Evolutionary conservation across 139 green algal species (phyloP).

Genomic region (Eudorina sp.): DNA sequence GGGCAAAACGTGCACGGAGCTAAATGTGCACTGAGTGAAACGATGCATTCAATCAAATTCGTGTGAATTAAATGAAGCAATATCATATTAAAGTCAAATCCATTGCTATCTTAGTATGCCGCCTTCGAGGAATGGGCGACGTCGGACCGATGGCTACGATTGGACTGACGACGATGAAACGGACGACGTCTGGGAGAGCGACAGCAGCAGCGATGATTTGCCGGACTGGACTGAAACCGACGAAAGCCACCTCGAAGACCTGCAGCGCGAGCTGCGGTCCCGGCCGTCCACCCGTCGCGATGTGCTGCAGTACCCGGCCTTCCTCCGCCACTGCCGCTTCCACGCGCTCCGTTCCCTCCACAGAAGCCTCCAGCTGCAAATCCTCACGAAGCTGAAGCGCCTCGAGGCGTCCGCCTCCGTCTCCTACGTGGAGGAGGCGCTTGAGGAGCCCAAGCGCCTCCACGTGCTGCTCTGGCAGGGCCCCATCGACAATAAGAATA

Average conservation of each 20-base stretch:
- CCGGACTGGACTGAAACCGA: constrained; percentile 22
- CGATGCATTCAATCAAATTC: no score
- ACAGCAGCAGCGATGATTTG: background rate
- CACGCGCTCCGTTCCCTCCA: background rate
- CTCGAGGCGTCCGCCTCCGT: background rate
- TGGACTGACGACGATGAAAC: background rate
- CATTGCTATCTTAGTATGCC: no score
- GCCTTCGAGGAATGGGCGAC: background rate
- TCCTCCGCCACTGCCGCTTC: background rate
- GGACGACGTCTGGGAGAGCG: background rate
- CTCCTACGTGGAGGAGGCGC: background rate
- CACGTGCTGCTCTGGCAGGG: background rate
- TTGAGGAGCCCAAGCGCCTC: background rate
- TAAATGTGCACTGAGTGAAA: no score
- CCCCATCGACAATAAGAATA: background rate
- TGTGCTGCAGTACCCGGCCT: background rate
- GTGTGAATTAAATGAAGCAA: no score
- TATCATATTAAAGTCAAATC: no score
- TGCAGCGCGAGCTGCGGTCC: background rate
- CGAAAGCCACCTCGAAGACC: background rate
- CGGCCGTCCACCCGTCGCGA: background rate
- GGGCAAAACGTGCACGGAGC: no score
- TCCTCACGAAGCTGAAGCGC: background rate
- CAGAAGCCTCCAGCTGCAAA: background rate
- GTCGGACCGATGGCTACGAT: no score